Conservation (phyloP, 352 stramenopile genomes). For the Pythium folliculosum region DNA sequence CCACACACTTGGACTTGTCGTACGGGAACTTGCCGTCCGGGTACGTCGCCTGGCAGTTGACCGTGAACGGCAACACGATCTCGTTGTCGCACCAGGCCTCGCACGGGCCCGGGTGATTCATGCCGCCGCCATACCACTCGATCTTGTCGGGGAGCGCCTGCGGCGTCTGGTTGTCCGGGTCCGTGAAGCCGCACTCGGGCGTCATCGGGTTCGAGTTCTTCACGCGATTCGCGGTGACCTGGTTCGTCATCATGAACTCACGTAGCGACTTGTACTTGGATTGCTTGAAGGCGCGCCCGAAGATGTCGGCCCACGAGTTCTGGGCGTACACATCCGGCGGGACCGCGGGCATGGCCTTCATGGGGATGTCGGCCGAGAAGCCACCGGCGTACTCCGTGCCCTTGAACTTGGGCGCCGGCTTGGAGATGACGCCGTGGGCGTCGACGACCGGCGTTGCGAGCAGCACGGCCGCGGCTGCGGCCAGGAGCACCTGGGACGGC, state of each 20-base stretch:
- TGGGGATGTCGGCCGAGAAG: constrained; percentile 18
- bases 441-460: neutral
- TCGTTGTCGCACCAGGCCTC: constrained; percentile 49
- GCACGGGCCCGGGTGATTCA: constrained; percentile 45
- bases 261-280: constrained; percentile 53
- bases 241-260: constrained; percentile 41
- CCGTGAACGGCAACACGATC: constrained; percentile 34
- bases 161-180: constrained; percentile 35
- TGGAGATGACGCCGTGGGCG: constrained; percentile 14
- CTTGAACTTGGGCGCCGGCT: constrained; percentile 8
- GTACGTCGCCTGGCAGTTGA: constrained; percentile 41
- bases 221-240: constrained; percentile 34
- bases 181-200: constrained; percentile 46
- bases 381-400: constrained; percentile 7
- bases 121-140: constrained; percentile 44
- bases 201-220: constrained; percentile 17
- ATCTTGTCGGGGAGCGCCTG: constrained; percentile 37
- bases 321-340: constrained; percentile 6
- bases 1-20: constrained; percentile 37
- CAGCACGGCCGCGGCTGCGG: neutral
- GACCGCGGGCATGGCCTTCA: constrained; percentile 4
- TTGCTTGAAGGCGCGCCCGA: constrained; percentile 32
- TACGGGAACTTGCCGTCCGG: constrained; percentile 39
- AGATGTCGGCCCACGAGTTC: constrained; percentile 13
- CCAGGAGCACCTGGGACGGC: neutral